Conservation (phyloP, 768 basidiomycete genomes). For the Mrakia gelida region DNA sequence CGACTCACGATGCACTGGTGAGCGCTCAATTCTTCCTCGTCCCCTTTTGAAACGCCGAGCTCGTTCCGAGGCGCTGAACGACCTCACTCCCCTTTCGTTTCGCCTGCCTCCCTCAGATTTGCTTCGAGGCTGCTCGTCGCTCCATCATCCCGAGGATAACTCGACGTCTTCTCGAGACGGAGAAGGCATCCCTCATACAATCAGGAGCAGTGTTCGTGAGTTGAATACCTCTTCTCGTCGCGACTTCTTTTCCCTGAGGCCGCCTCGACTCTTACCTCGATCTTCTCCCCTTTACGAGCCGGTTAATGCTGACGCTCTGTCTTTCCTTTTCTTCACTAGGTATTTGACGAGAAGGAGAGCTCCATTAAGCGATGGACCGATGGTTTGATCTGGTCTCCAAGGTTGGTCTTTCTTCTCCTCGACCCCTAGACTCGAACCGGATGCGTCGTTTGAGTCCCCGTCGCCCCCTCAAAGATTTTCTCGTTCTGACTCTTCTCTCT, state of each 20-base stretch:
- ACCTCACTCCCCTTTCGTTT: not conserved
- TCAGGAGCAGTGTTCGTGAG: conserved; percentile 26
- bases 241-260: too few relatives aligned
- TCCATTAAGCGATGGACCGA: conserved; percentile 39
- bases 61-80: not conserved
- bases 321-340: not conserved
- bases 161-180: conserved; percentile 15
- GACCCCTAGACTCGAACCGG: too few relatives aligned
- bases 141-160: conserved; percentile 67
- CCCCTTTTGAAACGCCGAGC: too few relatives aligned
- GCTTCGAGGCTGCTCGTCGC: conserved; percentile 81
- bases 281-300: too few relatives aligned
- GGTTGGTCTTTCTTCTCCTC: not conserved
- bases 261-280: too few relatives aligned
- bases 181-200: conserved; percentile 7
- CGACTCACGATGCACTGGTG: conserved; percentile 87
- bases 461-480: not conserved
- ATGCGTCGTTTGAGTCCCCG: not conserved
- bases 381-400: not conserved
- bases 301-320: not conserved
- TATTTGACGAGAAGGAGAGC: conserved; percentile 28
- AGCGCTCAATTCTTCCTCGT: conserved; percentile 45
- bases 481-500: not conserved
- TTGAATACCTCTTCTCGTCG: not conserved
- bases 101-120: not conserved